A percentile compares a stretch with the other conserved stretches of the same genome.
Conservation (phyloP, 2,329 filamentous ascomycete genomes). For the Rutstroemia sydowiana region DNA sequence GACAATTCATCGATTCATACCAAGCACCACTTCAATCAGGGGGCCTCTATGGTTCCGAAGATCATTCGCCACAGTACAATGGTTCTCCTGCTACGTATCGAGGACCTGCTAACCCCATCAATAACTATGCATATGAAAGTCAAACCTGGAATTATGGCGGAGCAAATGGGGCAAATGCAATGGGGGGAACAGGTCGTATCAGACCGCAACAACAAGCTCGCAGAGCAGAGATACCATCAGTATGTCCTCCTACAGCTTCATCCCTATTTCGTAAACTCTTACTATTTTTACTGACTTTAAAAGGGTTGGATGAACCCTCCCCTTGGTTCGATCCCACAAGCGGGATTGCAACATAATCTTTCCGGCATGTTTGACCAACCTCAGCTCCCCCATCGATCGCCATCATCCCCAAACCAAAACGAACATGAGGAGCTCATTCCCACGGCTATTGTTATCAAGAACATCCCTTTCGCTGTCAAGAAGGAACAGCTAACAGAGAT, state of each 20-base stretch:
- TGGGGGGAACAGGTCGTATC: conserved; percentile 56
- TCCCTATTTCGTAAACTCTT: neutral
- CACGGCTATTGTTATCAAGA: conserved; percentile 98
- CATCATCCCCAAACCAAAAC: conserved; percentile 15
- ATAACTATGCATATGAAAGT: conserved; percentile 60
- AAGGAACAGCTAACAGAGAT: conserved; percentile 89
- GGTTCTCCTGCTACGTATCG: conserved; percentile 29
- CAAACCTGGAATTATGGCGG: conserved; percentile 73
- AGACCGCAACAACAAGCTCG: conserved; percentile 41
- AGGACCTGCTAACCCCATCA: conserved; percentile 21
- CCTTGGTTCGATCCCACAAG: conserved; percentile 22
- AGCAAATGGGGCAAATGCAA: conserved; percentile 49
- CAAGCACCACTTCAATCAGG: conserved; percentile 36
- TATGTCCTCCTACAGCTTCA: conserved; percentile 50
- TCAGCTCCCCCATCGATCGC: conserved; percentile 17
- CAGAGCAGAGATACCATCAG: conserved; percentile 53
- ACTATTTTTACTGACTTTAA: conserved; percentile 16
- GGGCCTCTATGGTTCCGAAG: conserved; percentile 64
- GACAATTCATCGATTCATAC: conserved; percentile 65
- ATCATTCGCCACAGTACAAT: conserved; percentile 49
- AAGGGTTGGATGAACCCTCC: conserved; percentile 34
- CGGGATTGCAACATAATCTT: conserved; percentile 9
- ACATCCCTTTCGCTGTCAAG: conserved; percentile 96
- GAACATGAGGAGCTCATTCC: conserved; percentile 78
- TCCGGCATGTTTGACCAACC: conserved; percentile 22